Base-by-base conservation (phyloP, 768 basidiomycete species). In the Pleurotus djamor region DNA sequence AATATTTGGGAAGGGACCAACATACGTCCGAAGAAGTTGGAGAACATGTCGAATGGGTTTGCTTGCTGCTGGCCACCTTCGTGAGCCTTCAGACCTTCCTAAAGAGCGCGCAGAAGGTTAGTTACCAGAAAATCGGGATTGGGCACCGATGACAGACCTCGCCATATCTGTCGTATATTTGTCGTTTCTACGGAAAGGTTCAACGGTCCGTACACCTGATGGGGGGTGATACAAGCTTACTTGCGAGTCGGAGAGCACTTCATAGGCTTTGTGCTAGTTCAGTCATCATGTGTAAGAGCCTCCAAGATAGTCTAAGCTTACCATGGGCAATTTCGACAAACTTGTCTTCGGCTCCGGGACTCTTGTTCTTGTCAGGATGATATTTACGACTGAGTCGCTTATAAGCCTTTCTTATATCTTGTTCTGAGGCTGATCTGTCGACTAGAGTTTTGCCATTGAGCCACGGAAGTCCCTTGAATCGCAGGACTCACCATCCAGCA, bases 281-380 rank as follows among this genome's bases (percentile, higher is more conserved):
- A 56, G 61, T 51, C 54, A 58, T 49, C 59, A 52, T 60, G 52
- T 41, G 21, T 33, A 44, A 64, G 49, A 33, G 14, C 48, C 4
- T 43, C 38, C 33, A 34, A 44, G 5, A 48, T 37, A 48, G 21
- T 43, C 34, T 3, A 5, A 16, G 71, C 83, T 62, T 66, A 95
- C 95, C 94, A 67, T 89, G 86, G 16, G 94, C 90, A 67, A 97
- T 89, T 63, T 96, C 88, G 17, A 97, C 92, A 70, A 98, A 98
- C 69, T 82, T 89, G 58, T 84, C 84, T 67, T 94, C 89, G 10
- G 94, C 91, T 2, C 78, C 87, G 57, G 87, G 82, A 13, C 91
- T 91, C 66, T 88, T 89, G 73, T 96, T 97, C 79, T 96, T 97
- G 79, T 99, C 96, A 0, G 96, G 96, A 68, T 98, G 96, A 58